phyloP scores from a whole-genome alignment of 2,329 filamentous ascomycete genomes.

The Aspergillus flavus region DNA sequence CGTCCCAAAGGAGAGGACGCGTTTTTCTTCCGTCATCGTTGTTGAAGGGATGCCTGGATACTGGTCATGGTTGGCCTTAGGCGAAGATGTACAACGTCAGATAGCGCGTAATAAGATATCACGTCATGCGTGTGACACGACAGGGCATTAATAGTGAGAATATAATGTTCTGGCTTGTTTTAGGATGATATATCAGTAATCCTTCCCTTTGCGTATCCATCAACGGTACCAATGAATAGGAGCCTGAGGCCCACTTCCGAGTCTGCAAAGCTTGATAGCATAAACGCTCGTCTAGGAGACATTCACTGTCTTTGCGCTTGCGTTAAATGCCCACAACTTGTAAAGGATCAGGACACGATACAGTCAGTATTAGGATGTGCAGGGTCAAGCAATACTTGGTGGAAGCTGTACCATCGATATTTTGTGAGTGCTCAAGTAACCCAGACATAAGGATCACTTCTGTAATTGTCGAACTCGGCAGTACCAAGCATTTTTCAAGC shows the following conservation, averaged over 20 bases:
- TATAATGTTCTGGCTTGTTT: too few relatives aligned
- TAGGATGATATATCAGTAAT: not conserved
- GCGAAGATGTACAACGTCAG: not conserved
- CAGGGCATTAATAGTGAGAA: not conserved
- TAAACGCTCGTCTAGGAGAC: not conserved
- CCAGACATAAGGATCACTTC: not conserved
- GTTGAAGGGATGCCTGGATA: not conserved
- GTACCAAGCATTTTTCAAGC: not conserved
- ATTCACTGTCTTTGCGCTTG: not conserved
- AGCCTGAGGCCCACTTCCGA: not conserved
- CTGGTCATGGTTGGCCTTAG: not conserved
- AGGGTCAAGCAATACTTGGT: not conserved
- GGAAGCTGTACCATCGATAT: not conserved
- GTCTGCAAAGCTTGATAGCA: not conserved
- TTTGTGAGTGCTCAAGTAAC: not conserved
- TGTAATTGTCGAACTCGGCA: not conserved
- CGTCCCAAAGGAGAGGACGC: not conserved
- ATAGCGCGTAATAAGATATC: not conserved
- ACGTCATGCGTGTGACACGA: not conserved
- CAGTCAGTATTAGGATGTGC: not conserved
- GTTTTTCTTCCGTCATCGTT: not conserved
- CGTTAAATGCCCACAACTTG: not conserved
- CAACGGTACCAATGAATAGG: not conserved
- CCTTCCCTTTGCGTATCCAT: not conserved
- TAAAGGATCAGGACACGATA: not conserved